Evolutionary conservation across 1,284 basidiomycete genomes (phyloP).

Genomic region (Lentinula novae-zelandiae): DNA sequence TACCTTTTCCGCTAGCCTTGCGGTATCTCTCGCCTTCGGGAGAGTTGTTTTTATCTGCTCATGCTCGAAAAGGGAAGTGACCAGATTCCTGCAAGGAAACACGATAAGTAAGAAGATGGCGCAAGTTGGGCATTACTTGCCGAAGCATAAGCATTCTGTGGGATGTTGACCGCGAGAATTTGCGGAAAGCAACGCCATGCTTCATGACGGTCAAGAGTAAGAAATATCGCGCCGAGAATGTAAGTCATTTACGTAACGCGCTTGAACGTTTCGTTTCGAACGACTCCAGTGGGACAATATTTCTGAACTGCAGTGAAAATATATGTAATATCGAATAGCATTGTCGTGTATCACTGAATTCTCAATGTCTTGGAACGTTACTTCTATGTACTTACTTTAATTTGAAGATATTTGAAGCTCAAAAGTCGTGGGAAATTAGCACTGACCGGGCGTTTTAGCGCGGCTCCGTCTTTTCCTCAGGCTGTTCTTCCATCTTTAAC

Average conservation of each 20-base stretch:
- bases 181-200: constrained; percentile 87
- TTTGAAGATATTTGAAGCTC: neutral
- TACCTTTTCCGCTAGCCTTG: constrained; percentile 92
- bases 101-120: constrained; percentile 8
- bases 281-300: too few species aligned
- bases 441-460: too few species aligned
- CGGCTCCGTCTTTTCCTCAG: neutral
- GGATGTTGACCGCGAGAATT: constrained; percentile 83
- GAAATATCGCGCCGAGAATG: too few species aligned
- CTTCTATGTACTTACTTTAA: neutral
- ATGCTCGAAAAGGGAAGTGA: constrained; percentile 93
- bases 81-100: constrained; percentile 70
- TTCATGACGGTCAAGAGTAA: constrained; percentile 56
- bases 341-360: too few species aligned
- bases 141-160: constrained; percentile 86
- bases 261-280: too few species aligned
- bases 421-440: neutral
- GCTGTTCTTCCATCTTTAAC: neutral
- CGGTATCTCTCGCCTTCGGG: constrained; percentile 92
- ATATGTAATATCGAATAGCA: too few species aligned
- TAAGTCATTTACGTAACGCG: too few species aligned
- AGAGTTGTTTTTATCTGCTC: constrained; percentile 96
- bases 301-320: too few species aligned
- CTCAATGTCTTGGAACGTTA: too few species aligned
- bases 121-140: constrained; percentile 34